These are phyloP conservation scores for Xanthoparmelia taractica DNA, from an alignment of 495 filamentous ascomycete genomes.

Conservation along the genomic window DNA sequence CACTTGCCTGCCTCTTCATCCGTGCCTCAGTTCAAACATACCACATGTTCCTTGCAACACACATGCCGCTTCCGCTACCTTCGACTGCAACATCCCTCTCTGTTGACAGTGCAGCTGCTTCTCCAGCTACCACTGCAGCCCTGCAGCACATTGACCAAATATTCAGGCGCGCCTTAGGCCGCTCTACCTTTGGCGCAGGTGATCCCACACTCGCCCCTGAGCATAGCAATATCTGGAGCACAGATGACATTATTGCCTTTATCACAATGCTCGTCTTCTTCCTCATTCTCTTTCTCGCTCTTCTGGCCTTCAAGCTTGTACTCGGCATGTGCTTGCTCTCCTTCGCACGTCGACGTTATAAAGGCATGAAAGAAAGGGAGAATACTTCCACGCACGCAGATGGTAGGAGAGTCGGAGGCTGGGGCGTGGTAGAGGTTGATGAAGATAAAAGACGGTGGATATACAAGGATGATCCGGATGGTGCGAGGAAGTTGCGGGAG, in stretches of 20 bases:
- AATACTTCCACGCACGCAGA: constrained; percentile 18
- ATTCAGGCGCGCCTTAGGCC: constrained; percentile 28
- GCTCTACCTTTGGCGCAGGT: constrained; percentile 19
- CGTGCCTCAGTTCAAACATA: constrained; percentile 92
- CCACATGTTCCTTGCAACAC: constrained; percentile 90
- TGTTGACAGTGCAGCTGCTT: constrained; percentile 48
- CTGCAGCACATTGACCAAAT: constrained; percentile 60
- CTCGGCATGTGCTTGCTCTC: constrained; percentile 49
- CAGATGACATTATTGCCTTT: constrained; percentile 61
- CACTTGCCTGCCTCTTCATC: constrained; percentile 90
- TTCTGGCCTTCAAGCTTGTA: constrained; percentile 42
- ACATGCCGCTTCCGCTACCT: constrained; percentile 65
- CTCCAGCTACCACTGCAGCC: constrained; percentile 61
- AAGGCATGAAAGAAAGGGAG: constrained; percentile 68
- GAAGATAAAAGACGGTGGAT: constrained; percentile 83
- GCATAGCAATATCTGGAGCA: constrained; percentile 13
- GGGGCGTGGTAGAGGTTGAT: constrained; percentile 74
- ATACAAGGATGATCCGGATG: constrained; percentile 76
- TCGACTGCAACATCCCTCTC: constrained; percentile 58
- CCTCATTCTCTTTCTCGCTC: constrained; percentile 36
- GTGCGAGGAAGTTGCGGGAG: constrained; percentile 56
- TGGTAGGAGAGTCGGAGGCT: constrained; percentile 50
- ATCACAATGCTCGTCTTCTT: constrained; percentile 27
- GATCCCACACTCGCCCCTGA: constrained; percentile 2
- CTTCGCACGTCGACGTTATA: constrained; percentile 62